Conservation (phyloP, 495 filamentous ascomycete species). For the Lophiostoma macrostomum region DNA sequence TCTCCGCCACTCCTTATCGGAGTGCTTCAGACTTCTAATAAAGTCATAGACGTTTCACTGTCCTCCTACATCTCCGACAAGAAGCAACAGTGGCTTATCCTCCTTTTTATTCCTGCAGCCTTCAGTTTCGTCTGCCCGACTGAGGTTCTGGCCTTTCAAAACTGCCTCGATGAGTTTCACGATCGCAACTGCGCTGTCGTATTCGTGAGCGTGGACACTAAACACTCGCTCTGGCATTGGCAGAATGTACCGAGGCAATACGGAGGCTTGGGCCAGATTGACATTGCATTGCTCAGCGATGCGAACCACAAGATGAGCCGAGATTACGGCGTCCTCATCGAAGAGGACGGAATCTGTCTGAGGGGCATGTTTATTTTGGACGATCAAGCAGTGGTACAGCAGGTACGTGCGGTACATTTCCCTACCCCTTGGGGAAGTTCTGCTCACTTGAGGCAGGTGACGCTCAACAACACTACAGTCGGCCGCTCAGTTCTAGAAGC, state of each 20-base stretch:
- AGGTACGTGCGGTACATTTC: slow-evolving; percentile 5
- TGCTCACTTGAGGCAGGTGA: slow-evolving; percentile 3
- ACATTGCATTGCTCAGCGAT: slow-evolving; percentile 28
- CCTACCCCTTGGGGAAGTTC: neutral
- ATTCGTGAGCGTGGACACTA: slow-evolving; percentile 41
- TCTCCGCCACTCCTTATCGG: neutral
- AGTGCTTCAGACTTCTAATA: neutral
- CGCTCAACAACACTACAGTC: slow-evolving; percentile 27
- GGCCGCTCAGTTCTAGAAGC: slow-evolving; percentile 29
- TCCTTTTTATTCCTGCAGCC: slow-evolving; percentile 31
- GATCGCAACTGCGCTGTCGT: slow-evolving; percentile 19
- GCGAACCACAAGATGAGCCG: slow-evolving; percentile 26
- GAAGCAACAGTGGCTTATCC: slow-evolving; percentile 20
- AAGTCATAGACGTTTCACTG: slow-evolving; percentile 17
- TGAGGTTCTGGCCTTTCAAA: slow-evolving; percentile 33
- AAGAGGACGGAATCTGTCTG: slow-evolving; percentile 29
- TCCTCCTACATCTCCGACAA: slow-evolving; percentile 5
- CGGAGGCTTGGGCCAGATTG: slow-evolving; percentile 26
- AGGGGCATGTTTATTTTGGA: slow-evolving; percentile 30
- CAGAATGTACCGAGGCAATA: slow-evolving; percentile 24
- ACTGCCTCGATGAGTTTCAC: slow-evolving; percentile 24
- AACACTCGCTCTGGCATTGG: slow-evolving; percentile 29
- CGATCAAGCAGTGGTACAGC: slow-evolving; percentile 20
- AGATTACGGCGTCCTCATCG: slow-evolving; percentile 29
- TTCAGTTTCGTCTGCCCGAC: slow-evolving; percentile 34